Evolutionary conservation across 225 moss, liverwort and hornwort genomes (phyloP), one percentile per base, ranked within the genome.

Genomic region (Climacium dendroides): DNA sequence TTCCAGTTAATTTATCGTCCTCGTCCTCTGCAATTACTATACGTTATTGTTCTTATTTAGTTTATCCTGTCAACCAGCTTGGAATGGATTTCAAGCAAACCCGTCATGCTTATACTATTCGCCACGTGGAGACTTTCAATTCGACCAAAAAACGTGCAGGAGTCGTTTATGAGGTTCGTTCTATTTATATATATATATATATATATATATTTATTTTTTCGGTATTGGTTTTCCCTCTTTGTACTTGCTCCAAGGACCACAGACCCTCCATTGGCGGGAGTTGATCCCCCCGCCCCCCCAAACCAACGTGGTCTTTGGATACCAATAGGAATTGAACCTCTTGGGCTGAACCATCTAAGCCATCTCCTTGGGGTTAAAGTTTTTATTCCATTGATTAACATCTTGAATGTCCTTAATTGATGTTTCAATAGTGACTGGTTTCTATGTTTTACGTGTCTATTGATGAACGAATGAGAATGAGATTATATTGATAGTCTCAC

Each of bases 41-140:
- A 28, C 10, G 22, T 66, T 53, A 20, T 25, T 65, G 11, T 87
- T n/a, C 69, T 88, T 18, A 89, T 79, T 37, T 63, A 13, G 28
- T 84, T 58, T 70, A 12, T 72, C 30, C 54, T 78, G 35, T 86
- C 72, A 72, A 87, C 29, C 90, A 96, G 94, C 95, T 96, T 89
- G 99, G 97, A 77, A 96, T 97, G 99, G 54, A 95, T 79, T 97
- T 94, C 72, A 94, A 95, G 89, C 67, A 96, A 66, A 82, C 87
- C 13, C 94, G 89, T n/a, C 85, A 80, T 57, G 74, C 45, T 24
- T 90, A 82, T 57, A 86, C 85, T 82, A 82, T 96, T 41, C 77
- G 96, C 52, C 97, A 96, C 45, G 95, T 99, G 64, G 99, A 97
- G 87, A 95, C 97, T 29, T 99, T 99, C 83, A 99, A 96, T 85